phyloP scores from a whole-genome alignment of 805 yeast genomes.

The Wickerhamiella azyma region DNA sequence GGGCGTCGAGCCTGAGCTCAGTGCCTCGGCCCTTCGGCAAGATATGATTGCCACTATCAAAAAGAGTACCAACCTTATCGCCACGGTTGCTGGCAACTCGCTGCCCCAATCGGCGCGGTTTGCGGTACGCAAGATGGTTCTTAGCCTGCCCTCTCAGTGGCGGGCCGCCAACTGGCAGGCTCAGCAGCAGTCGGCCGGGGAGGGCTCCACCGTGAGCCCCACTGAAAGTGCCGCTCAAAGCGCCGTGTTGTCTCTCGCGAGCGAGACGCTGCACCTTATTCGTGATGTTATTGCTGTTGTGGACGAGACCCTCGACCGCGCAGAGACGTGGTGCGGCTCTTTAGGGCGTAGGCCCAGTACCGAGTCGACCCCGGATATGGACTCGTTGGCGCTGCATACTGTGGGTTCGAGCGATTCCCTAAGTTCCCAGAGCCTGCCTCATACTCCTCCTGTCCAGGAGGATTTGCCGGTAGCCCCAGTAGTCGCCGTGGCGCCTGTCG shows the following conservation, averaged over 20 bases:
- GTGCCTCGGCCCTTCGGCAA: constrained; percentile 38
- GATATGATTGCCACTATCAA: constrained; percentile 83
- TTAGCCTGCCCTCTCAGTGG: constrained; percentile 66
- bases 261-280: constrained; percentile 81
- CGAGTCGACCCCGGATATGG: constrained; percentile 1
- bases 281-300: constrained; percentile 70
- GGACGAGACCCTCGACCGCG: constrained; percentile 69
- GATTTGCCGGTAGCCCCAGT: no score
- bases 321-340: constrained; percentile 64
- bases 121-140: constrained; percentile 63
- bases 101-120: constrained; percentile 67
- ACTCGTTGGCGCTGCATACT: constrained; percentile 1
- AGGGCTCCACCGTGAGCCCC: no score
- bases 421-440: not conserved
- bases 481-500: no score
- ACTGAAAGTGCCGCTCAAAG: constrained; percentile 33
- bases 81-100: constrained; percentile 68
- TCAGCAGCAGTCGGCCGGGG: constrained; percentile 21
- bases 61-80: constrained; percentile 72
- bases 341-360: not conserved
- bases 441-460: not conserved
- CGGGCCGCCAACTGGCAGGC: constrained; percentile 25
- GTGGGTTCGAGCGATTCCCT: not conserved
- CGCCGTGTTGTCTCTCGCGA: constrained; percentile 65
- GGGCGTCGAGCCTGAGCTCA: constrained; percentile 18